Evolutionary conservation across 345 rosid species (phyloP).

Genomic region (Bruguiera gymnorhiza): DNA sequence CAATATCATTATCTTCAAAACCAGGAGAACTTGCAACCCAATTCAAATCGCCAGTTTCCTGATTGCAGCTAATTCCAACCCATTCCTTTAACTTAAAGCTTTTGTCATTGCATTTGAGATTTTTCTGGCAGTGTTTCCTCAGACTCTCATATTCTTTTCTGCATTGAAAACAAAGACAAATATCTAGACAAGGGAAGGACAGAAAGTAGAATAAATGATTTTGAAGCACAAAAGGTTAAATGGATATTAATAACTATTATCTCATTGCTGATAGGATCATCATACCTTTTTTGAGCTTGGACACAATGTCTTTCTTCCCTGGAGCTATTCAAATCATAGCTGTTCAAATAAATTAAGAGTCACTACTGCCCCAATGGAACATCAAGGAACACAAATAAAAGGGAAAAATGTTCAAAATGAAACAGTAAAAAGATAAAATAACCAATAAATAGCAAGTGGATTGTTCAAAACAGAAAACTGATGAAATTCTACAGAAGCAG

Average conservation of each 20-base stretch:
- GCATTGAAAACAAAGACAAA: conserved; percentile 23
- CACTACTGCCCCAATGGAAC: not conserved
- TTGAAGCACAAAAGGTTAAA: not conserved
- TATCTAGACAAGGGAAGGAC: not conserved
- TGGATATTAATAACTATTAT: not conserved
- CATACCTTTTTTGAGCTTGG: conserved; percentile 57
- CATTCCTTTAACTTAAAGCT: conserved; percentile 39
- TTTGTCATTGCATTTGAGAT: conserved; percentile 37
- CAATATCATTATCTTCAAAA: conserved; percentile 39
- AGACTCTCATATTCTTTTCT: conserved; percentile 69
- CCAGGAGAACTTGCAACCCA: conserved; percentile 47
- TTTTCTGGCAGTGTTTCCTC: conserved; percentile 53
- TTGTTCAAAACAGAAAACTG: no score
- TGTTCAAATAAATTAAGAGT: conserved; percentile 27
- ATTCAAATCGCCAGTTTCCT: conserved; percentile 39
- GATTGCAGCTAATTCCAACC: conserved; percentile 35
- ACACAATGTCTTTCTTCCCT: conserved; percentile 59
- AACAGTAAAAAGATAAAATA: not conserved
- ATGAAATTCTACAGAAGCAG: no score
- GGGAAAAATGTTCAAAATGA: not conserved
- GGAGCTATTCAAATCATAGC: conserved; percentile 66
- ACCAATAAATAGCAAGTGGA: no score
- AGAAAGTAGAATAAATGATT: conserved; percentile 1
- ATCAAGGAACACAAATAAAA: not conserved
- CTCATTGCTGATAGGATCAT: not conserved